These are phyloP conservation scores for Nephelium lappaceum DNA, from an alignment of 345 rosid genomes.

Conservation along the genomic window DNA sequence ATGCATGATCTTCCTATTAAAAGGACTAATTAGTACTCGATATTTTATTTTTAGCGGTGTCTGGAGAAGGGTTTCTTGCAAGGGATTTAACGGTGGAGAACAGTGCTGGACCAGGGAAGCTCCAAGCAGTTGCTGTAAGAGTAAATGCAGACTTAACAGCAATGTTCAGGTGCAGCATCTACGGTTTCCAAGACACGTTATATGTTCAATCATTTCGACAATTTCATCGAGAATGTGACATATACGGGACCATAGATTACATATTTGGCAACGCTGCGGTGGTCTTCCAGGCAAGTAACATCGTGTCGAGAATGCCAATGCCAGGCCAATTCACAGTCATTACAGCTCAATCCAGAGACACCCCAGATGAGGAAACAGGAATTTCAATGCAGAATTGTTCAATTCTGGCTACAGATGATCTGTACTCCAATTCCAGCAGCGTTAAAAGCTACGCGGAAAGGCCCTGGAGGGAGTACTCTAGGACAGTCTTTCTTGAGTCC, in stretches of 20 bases:
- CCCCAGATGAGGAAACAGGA: slow-evolving; percentile 68
- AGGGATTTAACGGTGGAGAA: slow-evolving; percentile 67
- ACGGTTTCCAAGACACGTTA: slow-evolving; percentile 76
- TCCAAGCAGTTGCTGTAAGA: slow-evolving; percentile 83
- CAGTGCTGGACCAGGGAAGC: slow-evolving; percentile 74
- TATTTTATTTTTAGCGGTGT: slow-evolving; percentile 50
- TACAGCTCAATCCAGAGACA: slow-evolving; percentile 74
- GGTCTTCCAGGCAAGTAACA: slow-evolving; percentile 70
- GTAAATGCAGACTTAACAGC: slow-evolving; percentile 73
- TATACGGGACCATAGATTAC: slow-evolving; percentile 72
- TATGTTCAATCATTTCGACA: slow-evolving; percentile 74
- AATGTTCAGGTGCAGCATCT: slow-evolving; percentile 53
- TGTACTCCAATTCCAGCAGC: slow-evolving; percentile 29
- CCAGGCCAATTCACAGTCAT: slow-evolving; percentile 67
- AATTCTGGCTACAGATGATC: slow-evolving; percentile 53
- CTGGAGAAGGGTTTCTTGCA: slow-evolving; percentile 80
- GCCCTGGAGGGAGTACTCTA: slow-evolving; percentile 71
- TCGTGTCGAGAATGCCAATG: slow-evolving; percentile 66
- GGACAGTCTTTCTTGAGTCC: slow-evolving; percentile 63
- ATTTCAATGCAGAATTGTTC: slow-evolving; percentile 83
- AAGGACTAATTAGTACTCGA: background rate
- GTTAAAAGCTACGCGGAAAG: slow-evolving; percentile 76
- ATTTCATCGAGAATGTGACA: slow-evolving; percentile 78
- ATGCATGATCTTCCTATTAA: background rate
- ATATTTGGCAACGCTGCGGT: slow-evolving; percentile 81